Conservation (phyloP, 2,329 filamentous ascomycete species). For the Verticillium zaregamsianum region DNA sequence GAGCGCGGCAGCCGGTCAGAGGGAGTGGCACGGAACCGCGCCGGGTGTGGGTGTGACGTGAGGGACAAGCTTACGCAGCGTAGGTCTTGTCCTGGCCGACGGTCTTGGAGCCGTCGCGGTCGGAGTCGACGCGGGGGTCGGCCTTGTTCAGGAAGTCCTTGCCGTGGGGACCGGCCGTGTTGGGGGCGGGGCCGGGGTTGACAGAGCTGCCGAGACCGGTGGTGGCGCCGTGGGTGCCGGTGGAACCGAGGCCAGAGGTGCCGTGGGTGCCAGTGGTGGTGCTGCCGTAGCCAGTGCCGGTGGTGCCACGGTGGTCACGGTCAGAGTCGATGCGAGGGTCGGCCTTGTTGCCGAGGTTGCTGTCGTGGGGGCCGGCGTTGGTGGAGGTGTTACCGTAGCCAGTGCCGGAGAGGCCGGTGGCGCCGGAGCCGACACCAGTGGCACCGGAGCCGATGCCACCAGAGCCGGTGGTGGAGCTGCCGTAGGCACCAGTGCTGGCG, state of each 20-base stretch:
- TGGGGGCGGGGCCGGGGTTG: conserved; percentile 26
- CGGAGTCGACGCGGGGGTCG: conserved; percentile 51
- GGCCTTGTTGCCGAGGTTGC: conserved; percentile 36
- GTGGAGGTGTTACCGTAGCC: conserved; percentile 20
- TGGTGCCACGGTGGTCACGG: conserved; percentile 22
- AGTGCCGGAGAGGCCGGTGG: conserved; percentile 14
- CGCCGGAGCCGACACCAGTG: conserved; percentile 2
- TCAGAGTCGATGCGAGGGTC: conserved; percentile 48
- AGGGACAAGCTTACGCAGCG: conserved; percentile 27
- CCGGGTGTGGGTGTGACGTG: background rate
- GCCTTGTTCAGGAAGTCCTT: conserved; percentile 49
- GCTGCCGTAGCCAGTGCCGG: conserved; percentile 7
- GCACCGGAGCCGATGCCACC: background rate
- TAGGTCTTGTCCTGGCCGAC: conserved; percentile 48
- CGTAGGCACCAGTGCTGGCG: conserved; percentile 12
- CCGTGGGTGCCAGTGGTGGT: conserved; percentile 37
- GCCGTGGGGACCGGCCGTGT: conserved; percentile 41
- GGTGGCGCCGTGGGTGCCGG: conserved; percentile 14
- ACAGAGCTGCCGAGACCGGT: conserved; percentile 18
- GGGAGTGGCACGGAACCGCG: background rate
- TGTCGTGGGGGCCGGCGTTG: conserved; percentile 37
- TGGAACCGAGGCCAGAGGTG: conserved; percentile 37
- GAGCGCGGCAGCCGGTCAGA: background rate
- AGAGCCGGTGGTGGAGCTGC: background rate
- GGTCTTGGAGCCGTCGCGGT: conserved; percentile 51